Evolutionary conservation across 177 flowering plant species (phyloP), one percentile per base, ranked within the genome.

Genomic region (Telopea speciosissima): DNA sequence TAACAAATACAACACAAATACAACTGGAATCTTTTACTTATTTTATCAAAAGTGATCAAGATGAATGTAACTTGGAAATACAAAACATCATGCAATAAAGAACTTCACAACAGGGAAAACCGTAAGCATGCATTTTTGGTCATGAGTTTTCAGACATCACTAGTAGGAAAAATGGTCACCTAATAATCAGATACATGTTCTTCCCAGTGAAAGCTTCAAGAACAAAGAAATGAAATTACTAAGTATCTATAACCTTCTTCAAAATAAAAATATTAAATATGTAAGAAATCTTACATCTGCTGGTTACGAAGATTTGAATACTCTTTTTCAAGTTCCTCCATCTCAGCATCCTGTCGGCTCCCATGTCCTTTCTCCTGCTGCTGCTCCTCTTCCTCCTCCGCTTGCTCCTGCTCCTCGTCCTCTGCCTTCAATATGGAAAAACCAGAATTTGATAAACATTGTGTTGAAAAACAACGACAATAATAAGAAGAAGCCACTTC

Each of bases 291-390:
- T 83, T 83, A 90, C 98, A 79, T 83, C 76, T 93, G 89, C 75
- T 85, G 78, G 16, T 83, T 66, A 58, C 79, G 88, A 74, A 88
- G 86, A 68, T 78, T 79, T 73, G 42, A 79, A 26, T 83, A 85
- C 72, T 90, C 94, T 77, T 85, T 86, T 85, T 90, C 94, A 54
- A 92, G 89, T 60, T 92, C 88, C 71, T 89, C 90, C 84, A 93
- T 82, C 78, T 89, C 96, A 42, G 68, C 88, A 71, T 82, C 84
- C 25, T 80, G 83, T 25, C 52, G 62, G 1, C 13, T 66, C 10
- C 58, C 75, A 0, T 69, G 77, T 0, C 68, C 79, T 1, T 68
- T 82, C 2, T 74, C 76, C 0, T 73, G 70, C 6, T 63, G 74
- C 0, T 70, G 81, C 5, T 77, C 78, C 0, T 74, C 77, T 6